Base-by-base conservation (phyloP, 768 basidiomycete genomes). In the Termitomyces sp. region DNA sequence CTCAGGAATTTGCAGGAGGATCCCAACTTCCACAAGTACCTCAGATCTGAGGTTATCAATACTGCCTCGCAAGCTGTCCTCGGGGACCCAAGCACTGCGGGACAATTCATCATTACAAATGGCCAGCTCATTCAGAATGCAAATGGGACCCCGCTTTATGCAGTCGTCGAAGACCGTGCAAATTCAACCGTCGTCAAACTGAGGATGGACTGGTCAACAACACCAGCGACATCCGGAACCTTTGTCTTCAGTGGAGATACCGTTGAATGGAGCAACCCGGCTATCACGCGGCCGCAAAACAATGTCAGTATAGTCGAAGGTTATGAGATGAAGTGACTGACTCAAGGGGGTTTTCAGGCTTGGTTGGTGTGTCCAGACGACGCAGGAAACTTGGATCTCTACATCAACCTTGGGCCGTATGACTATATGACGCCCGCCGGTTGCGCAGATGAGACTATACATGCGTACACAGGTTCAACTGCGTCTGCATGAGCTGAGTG, bases 21-120 rank as follows among this genome's bases (percentile, higher is more conserved):
- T 36, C 82, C 82, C 4, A 81, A 83, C 68, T 84, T 83, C 78
- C 83, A 83, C 68, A 75, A 83, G 62, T 85, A 85, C 67, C 78
- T 86, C 35, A 78, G 77, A 44, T 82, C 83, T 18, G 75, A 82
- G 61, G 72, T 75, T 0, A 61, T 69, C 20, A 69, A 72, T 61
- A 77, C 74, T 18, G 73, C 76, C 6, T 74, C 75, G 0, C 69
- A 74, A 36, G 82, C 81, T 4, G 80, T 85, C 45, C 77, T 85
- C 43, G 81, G 81, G 9, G 71, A 73, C 53, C 78, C 77, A n/a
- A 70, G 65, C 54, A 75, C 65, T n/a, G 82, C 82, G 2, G 79
- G 79, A 8, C 83, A 84, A 62, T 84, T 85, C 76, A 74, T 81
- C 58, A 77, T 85, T 55, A 76, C 75, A 36, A 64, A 69, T 54